Percentiles rank a stretch among this genome's conserved stretches.
Evolutionary conservation across 1,284 basidiomycete species (phyloP).

Genomic region (Dichomitus squalens): DNA sequence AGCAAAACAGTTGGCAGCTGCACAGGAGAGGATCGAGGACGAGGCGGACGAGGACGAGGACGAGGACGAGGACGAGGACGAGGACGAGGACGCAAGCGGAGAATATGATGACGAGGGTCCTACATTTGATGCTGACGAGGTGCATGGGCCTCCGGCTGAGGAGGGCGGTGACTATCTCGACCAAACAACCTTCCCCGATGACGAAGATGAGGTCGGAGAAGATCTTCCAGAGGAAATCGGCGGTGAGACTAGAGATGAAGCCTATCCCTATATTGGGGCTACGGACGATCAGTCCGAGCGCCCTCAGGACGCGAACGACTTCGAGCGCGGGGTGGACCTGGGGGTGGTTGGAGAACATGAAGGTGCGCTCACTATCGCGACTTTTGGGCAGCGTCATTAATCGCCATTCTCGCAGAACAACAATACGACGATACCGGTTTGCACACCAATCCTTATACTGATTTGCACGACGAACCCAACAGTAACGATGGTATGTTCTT

Average conservation of each 20-base stretch:
- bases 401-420: not conserved
- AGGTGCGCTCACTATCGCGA: not conserved
- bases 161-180: conserved; percentile 31
- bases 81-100: conserved; percentile 12
- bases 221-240: conserved; percentile 28
- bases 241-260: conserved; percentile 5
- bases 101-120: conserved; percentile 14
- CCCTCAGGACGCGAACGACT: not conserved
- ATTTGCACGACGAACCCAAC: conserved; percentile 2
- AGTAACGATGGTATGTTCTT: conserved; percentile 4
- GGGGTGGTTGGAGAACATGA: not conserved
- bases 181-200: conserved; percentile 27
- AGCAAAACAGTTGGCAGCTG: not conserved
- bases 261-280: conserved; percentile 1
- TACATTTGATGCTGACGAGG: conserved; percentile 35
- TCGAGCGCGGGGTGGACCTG: not conserved
- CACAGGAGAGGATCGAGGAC: not conserved
- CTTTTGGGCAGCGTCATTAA: not conserved
- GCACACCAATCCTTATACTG: conserved; percentile 5
- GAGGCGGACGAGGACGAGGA: not conserved
- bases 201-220: conserved; percentile 36
- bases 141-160: conserved; percentile 28
- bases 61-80: not conserved
- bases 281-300: conserved; percentile 4
- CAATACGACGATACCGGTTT: conserved; percentile 7